phyloP scores from a whole-genome alignment of 805 yeast genomes.

The Spathaspora passalidarum region DNA sequence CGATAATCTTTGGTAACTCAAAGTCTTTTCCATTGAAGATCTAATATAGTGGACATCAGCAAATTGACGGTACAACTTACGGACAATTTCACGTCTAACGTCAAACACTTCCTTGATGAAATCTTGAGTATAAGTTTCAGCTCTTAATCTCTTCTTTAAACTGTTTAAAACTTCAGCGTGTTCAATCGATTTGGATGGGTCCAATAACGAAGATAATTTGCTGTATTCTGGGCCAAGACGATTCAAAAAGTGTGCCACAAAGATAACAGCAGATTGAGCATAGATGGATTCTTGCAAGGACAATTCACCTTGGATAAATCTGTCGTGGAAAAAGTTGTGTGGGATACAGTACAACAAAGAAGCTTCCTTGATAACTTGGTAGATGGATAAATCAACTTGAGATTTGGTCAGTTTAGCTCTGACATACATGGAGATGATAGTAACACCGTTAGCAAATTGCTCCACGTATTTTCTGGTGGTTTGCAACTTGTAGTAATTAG shows the following conservation, averaged over 20 bases:
- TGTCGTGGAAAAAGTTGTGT: conserved; percentile 70
- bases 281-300: conserved; percentile 93
- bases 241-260: conserved; percentile 91
- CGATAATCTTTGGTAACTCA: conserved; percentile 84
- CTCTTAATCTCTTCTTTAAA: conserved; percentile 84
- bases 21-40: conserved; percentile 66
- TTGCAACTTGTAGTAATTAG: conserved; percentile 81
- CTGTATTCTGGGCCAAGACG: conserved; percentile 88
- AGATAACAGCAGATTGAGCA: conserved; percentile 90
- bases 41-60: conserved; percentile 87
- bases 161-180: conserved; percentile 74
- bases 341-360: conserved; percentile 91
- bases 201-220: conserved; percentile 62
- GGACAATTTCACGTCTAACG: conserved; percentile 65
- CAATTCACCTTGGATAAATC: conserved; percentile 70
- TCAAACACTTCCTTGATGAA: conserved; percentile 76
- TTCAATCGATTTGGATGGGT: conserved; percentile 56
- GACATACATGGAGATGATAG: conserved; percentile 84
- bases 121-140: conserved; percentile 88
- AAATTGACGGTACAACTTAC: conserved; percentile 84
- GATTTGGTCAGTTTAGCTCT: conserved; percentile 52
- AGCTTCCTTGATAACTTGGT: conserved; percentile 91
- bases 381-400: conserved; percentile 71
- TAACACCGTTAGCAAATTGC: conserved; percentile 85
- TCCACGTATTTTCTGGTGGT: conserved; percentile 91